These are phyloP conservation scores for Peronospora belbahrii DNA, from an alignment of 352 stramenopile species.

Conservation along the genomic window DNA sequence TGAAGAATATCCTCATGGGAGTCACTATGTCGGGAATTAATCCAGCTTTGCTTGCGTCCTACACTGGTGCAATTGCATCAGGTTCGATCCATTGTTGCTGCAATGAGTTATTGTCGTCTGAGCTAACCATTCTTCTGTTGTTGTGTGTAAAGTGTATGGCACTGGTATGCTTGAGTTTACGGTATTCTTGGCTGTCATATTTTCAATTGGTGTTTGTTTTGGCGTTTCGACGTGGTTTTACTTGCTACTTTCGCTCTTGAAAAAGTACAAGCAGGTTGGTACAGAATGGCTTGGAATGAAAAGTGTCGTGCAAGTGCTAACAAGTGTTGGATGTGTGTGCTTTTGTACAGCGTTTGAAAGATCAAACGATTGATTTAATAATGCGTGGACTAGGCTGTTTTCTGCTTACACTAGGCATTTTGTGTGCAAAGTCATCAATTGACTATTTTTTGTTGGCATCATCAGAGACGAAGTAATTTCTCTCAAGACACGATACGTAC, in stretches of 20 bases:
- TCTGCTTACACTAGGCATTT: slow-evolving; percentile 61
- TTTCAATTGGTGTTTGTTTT: slow-evolving; percentile 71
- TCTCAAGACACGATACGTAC: not conserved
- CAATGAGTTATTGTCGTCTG: not conserved
- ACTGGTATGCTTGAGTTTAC: slow-evolving; percentile 85
- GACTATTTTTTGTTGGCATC: slow-evolving; percentile 68
- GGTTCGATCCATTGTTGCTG: slow-evolving; percentile 26
- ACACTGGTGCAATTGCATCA: slow-evolving; percentile 82
- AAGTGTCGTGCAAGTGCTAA: not conserved
- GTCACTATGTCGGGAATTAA: slow-evolving; percentile 87
- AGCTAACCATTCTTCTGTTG: not conserved
- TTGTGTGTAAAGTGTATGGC: slow-evolving; percentile 53
- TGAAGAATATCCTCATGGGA: slow-evolving; percentile 79
- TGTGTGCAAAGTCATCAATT: slow-evolving; percentile 82
- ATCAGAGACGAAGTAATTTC: slow-evolving; percentile 28
- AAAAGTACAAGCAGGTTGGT: slow-evolving; percentile 86
- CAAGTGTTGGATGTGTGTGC: not conserved
- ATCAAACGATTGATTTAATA: slow-evolving; percentile 74
- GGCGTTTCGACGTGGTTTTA: slow-evolving; percentile 88
- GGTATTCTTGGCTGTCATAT: slow-evolving; percentile 76
- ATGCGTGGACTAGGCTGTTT: slow-evolving; percentile 83
- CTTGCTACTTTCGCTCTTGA: slow-evolving; percentile 71
- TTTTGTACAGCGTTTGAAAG: slow-evolving; percentile 57
- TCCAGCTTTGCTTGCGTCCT: slow-evolving; percentile 73
- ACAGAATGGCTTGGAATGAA: not conserved